Evolutionary conservation across 1,284 basidiomycete genomes (phyloP), one percentile per base, ranked within the genome.

Genomic region (Trametes hirsuta): DNA sequence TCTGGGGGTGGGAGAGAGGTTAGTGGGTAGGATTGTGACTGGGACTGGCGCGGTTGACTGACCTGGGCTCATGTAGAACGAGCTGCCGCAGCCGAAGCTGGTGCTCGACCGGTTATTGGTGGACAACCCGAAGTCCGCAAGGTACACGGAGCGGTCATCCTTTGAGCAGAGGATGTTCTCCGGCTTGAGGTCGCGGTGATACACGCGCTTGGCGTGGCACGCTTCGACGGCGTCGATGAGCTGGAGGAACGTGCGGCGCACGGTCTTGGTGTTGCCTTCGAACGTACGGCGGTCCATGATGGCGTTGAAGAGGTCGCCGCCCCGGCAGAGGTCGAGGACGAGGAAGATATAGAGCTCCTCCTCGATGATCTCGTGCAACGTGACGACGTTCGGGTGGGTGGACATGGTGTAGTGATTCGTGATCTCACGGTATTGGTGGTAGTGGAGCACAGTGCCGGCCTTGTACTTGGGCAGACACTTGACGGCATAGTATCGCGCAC

Each of bases 101-200:
- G 72, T 60, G 79, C 82, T 64, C 66, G 71, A 47, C 72, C 72
- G 69, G 81, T 80, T 34, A 75, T 80, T 62, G 0, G 88, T 90
- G 2, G 87, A 85, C n/a, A 90, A 76, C 6, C 88, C 88, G 71
- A 90, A 90, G 76, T 91, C 88, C 42, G 85, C 57, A 45, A 90
- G 71, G 49, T 81, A 80, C 30, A 90, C 78, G 55, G 75, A 74
- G 52, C 72, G 69, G 48, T 84, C 82, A 48, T 69, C 64, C 0
- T 51, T 60, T 2, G 55, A 79, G 69, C 84, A 86, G 30, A 91
- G 75, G 61, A 90, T 83, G 73, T 91, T 90, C 71, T 90, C 88
- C 0, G 88, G 87, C 72, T 90, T 91, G 59, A 91, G 76, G 67
- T 90, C 88, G 41, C 87, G 85, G 70, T 88, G 87, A 73, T 79